A percentile compares a stretch with the other conserved stretches of the same genome.
Conservation (phyloP, 2,329 filamentous ascomycete genomes). For the Pestalotiopsis sp. region DNA sequence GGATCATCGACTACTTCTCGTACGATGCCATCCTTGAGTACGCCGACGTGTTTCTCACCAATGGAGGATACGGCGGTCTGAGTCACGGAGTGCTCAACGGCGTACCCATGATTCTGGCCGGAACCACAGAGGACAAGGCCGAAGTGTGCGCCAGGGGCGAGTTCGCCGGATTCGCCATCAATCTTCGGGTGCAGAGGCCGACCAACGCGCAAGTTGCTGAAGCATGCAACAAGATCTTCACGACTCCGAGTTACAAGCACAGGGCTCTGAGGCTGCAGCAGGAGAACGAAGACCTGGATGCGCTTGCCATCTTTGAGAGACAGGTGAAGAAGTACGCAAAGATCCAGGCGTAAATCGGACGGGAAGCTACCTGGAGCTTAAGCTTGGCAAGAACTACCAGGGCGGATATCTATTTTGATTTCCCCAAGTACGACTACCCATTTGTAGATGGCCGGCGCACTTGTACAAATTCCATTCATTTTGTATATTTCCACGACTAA, state of each 20-base stretch:
- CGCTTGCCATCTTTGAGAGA: conserved; percentile 17
- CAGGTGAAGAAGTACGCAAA: conserved; percentile 27
- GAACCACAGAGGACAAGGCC: conserved; percentile 42
- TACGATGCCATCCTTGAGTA: conserved; percentile 35
- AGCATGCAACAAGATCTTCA: conserved; percentile 10
- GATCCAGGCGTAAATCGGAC: conserved; percentile 9
- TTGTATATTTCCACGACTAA: too few relatives aligned
- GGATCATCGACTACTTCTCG: conserved; percentile 36
- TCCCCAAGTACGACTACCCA: too few relatives aligned
- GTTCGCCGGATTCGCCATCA: conserved; percentile 46
- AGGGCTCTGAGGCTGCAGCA: conserved; percentile 26
- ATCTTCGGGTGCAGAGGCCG: conserved; percentile 38
- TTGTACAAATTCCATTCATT: background rate
- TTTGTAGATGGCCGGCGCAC: background rate
- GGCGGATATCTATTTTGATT: too few relatives aligned
- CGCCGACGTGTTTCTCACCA: conserved; percentile 45
- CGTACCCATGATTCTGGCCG: conserved; percentile 49
- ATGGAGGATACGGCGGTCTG: conserved; percentile 52
- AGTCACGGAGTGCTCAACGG: conserved; percentile 46
- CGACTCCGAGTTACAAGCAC: background rate
- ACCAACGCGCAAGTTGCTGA: conserved; percentile 12
- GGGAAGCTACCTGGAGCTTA: background rate
- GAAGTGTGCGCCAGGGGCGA: conserved; percentile 44
- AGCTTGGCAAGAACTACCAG: too few relatives aligned
- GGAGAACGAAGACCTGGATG: conserved; percentile 32